Conservation (phyloP, 2,329 filamentous ascomycete species). For the Trichoderma koningiopsis region DNA sequence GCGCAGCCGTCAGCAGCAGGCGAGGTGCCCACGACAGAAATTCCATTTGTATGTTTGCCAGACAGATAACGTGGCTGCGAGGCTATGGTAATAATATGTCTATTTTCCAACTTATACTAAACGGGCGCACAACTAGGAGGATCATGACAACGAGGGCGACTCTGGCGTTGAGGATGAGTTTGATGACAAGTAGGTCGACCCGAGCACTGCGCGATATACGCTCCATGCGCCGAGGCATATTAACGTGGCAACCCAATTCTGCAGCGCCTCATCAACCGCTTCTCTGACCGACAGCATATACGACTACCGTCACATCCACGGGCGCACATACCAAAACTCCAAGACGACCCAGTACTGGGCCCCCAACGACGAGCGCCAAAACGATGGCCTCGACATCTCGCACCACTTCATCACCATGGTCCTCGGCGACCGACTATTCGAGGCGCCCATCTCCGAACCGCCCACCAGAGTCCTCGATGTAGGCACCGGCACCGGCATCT, state of each 20-base stretch:
- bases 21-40: not conserved
- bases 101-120: not conserved
- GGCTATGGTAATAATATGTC: not conserved
- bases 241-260: not conserved
- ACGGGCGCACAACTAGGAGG: not conserved
- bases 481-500: constrained; percentile 50
- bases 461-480: constrained; percentile 47
- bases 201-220: not conserved
- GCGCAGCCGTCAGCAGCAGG: not conserved
- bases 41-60: constrained; percentile 17
- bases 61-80: not conserved
- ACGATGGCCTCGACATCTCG: constrained; percentile 44
- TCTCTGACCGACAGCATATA: constrained; percentile 40
- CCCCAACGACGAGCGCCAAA: constrained; percentile 44
- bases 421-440: constrained; percentile 40
- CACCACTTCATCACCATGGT: constrained; percentile 41
- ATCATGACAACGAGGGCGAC: not conserved
- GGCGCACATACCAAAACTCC: constrained; percentile 46
- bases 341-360: constrained; percentile 42
- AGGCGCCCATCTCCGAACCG: constrained; percentile 42
- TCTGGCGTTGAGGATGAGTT: constrained; percentile 11
- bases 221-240: not conserved
- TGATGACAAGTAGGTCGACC: constrained; percentile 8
- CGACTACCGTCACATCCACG: constrained; percentile 44
- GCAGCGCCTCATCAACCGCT: constrained; percentile 28